Percentiles rank a stretch among this genome's conserved stretches.
phyloP scores from a whole-genome alignment of 2,329 filamentous ascomycete genomes.

The Fusarium longipes region DNA sequence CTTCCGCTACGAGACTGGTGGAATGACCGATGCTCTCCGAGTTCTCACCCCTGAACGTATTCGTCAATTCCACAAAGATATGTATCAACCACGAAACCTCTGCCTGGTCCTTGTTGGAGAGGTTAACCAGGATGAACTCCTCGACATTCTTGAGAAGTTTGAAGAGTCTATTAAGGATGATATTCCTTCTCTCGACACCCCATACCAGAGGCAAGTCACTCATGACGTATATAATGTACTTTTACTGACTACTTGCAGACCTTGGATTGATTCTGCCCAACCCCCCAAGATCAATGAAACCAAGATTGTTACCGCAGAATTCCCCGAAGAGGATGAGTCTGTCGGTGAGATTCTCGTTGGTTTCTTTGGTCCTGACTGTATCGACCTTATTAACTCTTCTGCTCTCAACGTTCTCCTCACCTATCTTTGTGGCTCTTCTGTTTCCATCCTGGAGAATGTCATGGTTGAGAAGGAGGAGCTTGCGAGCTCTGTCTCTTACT shows the following conservation, averaged over 20 bases:
- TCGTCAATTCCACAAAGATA: slow-evolving; percentile 91
- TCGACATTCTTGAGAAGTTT: slow-evolving; percentile 86
- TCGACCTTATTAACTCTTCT: slow-evolving; percentile 72
- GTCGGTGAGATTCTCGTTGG: slow-evolving; percentile 87
- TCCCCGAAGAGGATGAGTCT: slow-evolving; percentile 96
- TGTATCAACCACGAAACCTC: slow-evolving; percentile 98
- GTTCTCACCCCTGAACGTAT: slow-evolving; percentile 90
- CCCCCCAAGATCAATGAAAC: slow-evolving; percentile 79
- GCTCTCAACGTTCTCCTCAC: slow-evolving; percentile 84
- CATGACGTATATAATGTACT: background rate
- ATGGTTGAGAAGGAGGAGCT: slow-evolving; percentile 94
- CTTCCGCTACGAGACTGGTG: slow-evolving; percentile 97
- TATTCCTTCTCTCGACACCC: slow-evolving; percentile 78
- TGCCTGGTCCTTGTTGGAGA: slow-evolving; percentile 93
- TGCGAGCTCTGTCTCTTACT: slow-evolving; percentile 85
- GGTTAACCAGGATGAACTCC: slow-evolving; percentile 82
- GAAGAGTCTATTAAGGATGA: slow-evolving; percentile 87
- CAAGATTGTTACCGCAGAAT: slow-evolving; percentile 81
- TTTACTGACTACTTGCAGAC: slow-evolving; percentile 54
- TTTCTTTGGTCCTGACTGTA: slow-evolving; percentile 88
- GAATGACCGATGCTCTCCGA: slow-evolving; percentile 91
- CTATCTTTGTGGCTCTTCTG: slow-evolving; percentile 93
- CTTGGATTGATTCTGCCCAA: slow-evolving; percentile 90
- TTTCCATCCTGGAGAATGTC: slow-evolving; percentile 89
- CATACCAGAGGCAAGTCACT: slow-evolving; percentile 72